Evolutionary conservation across 2,329 filamentous ascomycete species (phyloP), one percentile per base, ranked within the genome.

Genomic region (Xylaria sp.): DNA sequence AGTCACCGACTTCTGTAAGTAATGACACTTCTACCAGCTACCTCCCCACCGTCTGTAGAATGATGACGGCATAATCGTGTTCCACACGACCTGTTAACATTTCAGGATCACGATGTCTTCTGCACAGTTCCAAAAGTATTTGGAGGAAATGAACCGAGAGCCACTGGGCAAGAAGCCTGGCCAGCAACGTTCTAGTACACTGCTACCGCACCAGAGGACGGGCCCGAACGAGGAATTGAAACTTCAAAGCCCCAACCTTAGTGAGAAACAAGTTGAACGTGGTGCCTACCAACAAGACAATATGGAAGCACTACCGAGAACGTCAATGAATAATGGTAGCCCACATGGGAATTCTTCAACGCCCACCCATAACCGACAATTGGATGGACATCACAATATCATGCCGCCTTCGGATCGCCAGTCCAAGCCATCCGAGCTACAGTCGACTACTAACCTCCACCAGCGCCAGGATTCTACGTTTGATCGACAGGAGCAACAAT

Each of bases 161-260:
- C 7, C 57, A 50, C 57, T 70, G 18, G 51, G 34, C 9, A 65
- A 59, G 10, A 55, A 39, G 46, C 18, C 56, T 23, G 61, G 41
- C 34, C 6, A 15, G 15, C 52, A 57, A 31, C 3, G 20, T 20
- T 41, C 62, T n/a, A n/a, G 6, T 41, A 10, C 13, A 46, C 39
- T 70, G n/a, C 46, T 62, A 7, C 67, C 67, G 2, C 67, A 69
- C 20, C 64, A 67, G 66, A 67, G 68, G 46, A 48, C 15, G 10
- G 20, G 28, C 2, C 56, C 25, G 10, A 23, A 15, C 18, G 39
- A 58, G 12, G 60, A 62, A 9, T 39, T 34, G 7, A 34, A 28
- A 34, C 9, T 12, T 10, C 59, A 39, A 50, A 55, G 31, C 28
- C 41, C 59, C 2, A 39, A 56, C 9, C 31, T 5, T 1, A 10